A percentile compares a stretch with the other conserved stretches of the same genome.
phyloP scores from a whole-genome alignment of 305 asterid genomes.

The Solanum hybrid region DNA sequence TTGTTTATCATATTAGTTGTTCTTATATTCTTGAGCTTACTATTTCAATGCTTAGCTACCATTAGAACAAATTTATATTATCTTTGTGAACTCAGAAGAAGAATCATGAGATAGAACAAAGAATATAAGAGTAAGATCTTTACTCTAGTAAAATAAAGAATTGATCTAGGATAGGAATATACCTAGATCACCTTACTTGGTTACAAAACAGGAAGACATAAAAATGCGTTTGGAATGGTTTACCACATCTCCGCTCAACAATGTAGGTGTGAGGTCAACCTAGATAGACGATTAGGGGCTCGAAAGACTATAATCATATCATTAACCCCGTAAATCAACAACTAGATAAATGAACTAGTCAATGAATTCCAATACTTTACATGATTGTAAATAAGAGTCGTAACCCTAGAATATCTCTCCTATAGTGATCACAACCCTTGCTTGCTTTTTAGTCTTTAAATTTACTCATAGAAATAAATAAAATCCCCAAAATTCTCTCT shows the following conservation, averaged over 20 bases:
- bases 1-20: neutral
- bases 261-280: neutral
- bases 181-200: neutral
- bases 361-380: neutral
- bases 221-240: neutral
- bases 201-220: neutral
- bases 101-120: neutral
- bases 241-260: neutral
- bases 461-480: neutral
- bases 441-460: neutral
- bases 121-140: neutral
- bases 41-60: neutral
- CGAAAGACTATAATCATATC: neutral
- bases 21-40: neutral
- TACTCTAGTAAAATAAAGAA: neutral
- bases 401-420: neutral
- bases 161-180: neutral
- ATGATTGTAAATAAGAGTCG: neutral
- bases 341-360: neutral
- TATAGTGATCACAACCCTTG: neutral
- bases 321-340: neutral
- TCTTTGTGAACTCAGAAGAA: neutral
- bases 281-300: neutral
- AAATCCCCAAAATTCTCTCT: neutral
- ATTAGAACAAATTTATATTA: neutral